Evolutionary conservation across 495 filamentous ascomycete species (phyloP).

Genomic region (Staphylotrichum longicolle): DNA sequence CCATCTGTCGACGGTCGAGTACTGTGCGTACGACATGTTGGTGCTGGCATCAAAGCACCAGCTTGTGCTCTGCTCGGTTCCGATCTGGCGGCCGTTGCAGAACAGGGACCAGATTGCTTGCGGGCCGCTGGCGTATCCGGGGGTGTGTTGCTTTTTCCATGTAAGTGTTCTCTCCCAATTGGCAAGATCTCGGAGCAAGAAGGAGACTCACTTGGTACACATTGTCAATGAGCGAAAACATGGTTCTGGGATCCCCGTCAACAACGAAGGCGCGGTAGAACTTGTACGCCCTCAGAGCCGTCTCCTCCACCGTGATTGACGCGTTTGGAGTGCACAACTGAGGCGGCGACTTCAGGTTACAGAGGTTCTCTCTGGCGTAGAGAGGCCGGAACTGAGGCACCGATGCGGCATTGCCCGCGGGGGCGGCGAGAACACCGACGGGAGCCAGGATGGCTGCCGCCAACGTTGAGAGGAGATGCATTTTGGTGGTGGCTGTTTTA

Average conservation of each 20-base stretch:
- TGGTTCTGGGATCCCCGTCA: constrained; percentile 46
- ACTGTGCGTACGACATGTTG: constrained; percentile 49
- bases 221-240: constrained; percentile 48
- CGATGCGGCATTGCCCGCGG: constrained; percentile 16
- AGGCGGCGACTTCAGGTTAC: constrained; percentile 41
- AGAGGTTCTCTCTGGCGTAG: constrained; percentile 42
- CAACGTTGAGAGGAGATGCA: neutral
- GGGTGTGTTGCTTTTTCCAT: neutral
- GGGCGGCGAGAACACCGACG: constrained; percentile 31
- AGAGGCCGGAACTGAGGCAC: constrained; percentile 27
- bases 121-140: constrained; percentile 5
- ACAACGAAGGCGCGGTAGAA: constrained; percentile 51
- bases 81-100: neutral
- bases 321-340: constrained; percentile 41
- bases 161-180: neutral
- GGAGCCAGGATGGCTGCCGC: constrained; percentile 21
- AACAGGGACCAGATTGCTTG: constrained; percentile 10
- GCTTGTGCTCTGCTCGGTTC: neutral
- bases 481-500: neutral
- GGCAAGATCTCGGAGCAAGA: neutral
- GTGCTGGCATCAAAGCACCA: constrained; percentile 26
- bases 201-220: constrained; percentile 16
- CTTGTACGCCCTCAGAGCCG: constrained; percentile 45
- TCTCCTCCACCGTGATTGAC: constrained; percentile 45
- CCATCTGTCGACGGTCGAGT: constrained; percentile 46